These are phyloP conservation scores for Gracilaria caudata DNA, from an alignment of 23 red algal genomes.

Conservation along the genomic window DNA sequence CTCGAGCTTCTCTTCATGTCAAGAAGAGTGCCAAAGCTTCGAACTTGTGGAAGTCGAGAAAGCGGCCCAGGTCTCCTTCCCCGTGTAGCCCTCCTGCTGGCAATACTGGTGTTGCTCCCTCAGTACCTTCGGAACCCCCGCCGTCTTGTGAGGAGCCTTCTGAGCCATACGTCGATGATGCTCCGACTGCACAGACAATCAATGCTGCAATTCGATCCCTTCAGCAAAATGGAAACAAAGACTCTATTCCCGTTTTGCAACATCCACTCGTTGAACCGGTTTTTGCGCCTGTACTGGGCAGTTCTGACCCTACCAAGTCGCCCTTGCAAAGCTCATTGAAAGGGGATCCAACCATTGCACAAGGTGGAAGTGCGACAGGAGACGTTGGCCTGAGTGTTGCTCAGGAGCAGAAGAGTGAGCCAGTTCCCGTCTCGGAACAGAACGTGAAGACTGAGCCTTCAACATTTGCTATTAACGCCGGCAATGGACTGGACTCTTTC, in stretches of 20 bases:
- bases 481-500: constrained; percentile 39
- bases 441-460: constrained; percentile 22
- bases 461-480: constrained; percentile 3
- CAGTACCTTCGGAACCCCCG: not conserved
- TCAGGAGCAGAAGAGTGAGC: not conserved
- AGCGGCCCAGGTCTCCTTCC: constrained; percentile 24
- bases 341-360: not conserved
- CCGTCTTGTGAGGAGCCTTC: not conserved
- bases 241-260: constrained; percentile 24
- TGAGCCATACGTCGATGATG: constrained; percentile 12
- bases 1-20: not conserved
- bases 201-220: constrained; percentile 36
- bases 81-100: constrained; percentile 1
- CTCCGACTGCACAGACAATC: constrained; percentile 46
- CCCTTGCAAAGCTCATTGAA: not conserved
- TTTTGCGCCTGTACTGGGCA: not conserved
- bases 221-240: not conserved
- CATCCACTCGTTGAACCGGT: constrained; percentile 45
- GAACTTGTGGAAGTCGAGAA: constrained; percentile 20
- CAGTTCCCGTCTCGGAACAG: not conserved
- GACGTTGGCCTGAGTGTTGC: no score
- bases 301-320: not conserved
- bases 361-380: not conserved
- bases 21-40: constrained; percentile 1
- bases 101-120: not conserved